Evolutionary conservation across 108 stramenopile species (phyloP), one percentile per base, ranked within the genome.

Genomic region (Fistulifera solaris): DNA sequence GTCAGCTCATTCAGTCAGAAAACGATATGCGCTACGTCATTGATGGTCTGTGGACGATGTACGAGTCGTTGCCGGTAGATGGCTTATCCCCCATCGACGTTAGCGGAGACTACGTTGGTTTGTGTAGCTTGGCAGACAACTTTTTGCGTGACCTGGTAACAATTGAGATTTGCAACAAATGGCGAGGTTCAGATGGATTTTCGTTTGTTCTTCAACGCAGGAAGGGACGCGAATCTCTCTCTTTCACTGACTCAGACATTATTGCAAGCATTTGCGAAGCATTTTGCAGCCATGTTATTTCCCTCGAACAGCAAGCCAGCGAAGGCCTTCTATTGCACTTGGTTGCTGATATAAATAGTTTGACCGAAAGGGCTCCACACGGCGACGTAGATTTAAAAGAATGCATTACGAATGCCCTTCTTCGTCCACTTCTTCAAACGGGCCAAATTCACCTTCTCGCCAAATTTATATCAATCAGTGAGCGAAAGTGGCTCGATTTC

Each of bases 401-500:
- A 26, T 50, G 49, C 26, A 22, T 26, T 4, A 22, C 49, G 21
- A 10, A 2, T 26, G 1, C 49, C 23, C 23, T 50, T 50, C 49
- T 15, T 50, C 8, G 31, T 26, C 49, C 49, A 50, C 23, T 50
- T 2, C 17, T 50, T 4, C 23, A 50, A 50, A 15, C 19, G 4
- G 22, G 49, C 10, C 23, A 50, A 24, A 50, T 50, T 4, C 23
- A 4, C 15, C 21, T 50, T 50, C 49, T 50, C 24, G 49, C 49
- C 18, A 24, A 15, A 2, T 24, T 13, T 35, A 3, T 35, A 6
- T 35, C 31, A 8, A 35, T 35, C 31, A 35, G 31, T 8, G 31
- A 35, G 6, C 31, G 31, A 3, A 3, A 35, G 31, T 35, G 31
- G 31, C 31, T 35, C 3, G 31, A 35, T 35, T 35, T 35, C 8